Evolutionary conservation across 1,284 basidiomycete species (phyloP).

Genomic region (Tilletia caries): DNA sequence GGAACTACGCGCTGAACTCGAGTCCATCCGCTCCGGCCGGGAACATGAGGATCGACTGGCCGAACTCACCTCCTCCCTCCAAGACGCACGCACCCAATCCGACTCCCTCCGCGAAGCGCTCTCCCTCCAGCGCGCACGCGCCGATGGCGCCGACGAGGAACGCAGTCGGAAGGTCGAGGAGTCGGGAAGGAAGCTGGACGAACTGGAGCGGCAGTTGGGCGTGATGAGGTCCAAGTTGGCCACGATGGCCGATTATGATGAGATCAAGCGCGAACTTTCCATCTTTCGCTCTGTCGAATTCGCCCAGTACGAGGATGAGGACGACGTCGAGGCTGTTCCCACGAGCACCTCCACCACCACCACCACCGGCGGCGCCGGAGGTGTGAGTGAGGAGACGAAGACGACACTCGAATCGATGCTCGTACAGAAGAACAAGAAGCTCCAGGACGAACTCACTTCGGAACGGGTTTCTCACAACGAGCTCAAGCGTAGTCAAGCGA

Average conservation of each 20-base stretch:
- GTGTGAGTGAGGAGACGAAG: slow-evolving; percentile 60
- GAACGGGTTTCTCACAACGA: slow-evolving; percentile 68
- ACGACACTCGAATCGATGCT: slow-evolving; percentile 85
- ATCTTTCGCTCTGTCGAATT: slow-evolving; percentile 46
- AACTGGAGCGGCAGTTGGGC: slow-evolving; percentile 2
- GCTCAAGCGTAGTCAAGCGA: slow-evolving; percentile 17
- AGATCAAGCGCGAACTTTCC: slow-evolving; percentile 63
- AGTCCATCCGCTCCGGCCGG: slow-evolving; percentile 74
- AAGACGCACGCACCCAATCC: slow-evolving; percentile 11
- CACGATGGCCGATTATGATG: slow-evolving; percentile 63
- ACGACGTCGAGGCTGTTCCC: slow-evolving; percentile 56
- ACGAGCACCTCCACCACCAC: background rate
- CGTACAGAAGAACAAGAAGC: slow-evolving; percentile 85
- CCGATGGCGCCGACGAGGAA: background rate
- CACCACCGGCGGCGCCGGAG: background rate
- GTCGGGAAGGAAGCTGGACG: slow-evolving; percentile 53
- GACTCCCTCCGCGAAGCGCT: slow-evolving; percentile 2
- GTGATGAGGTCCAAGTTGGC: background rate
- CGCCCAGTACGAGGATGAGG: slow-evolving; percentile 55
- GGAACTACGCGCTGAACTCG: slow-evolving; percentile 85
- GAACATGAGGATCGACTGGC: slow-evolving; percentile 70
- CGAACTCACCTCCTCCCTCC: slow-evolving; percentile 10
- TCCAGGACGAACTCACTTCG: slow-evolving; percentile 89
- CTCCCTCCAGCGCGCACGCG: background rate
- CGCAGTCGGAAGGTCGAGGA: background rate